A percentile compares a stretch with the other conserved stretches of the same genome.
Evolutionary conservation across 2,329 filamentous ascomycete genomes (phyloP).

Genomic region (Chaetomiaceae sp.): DNA sequence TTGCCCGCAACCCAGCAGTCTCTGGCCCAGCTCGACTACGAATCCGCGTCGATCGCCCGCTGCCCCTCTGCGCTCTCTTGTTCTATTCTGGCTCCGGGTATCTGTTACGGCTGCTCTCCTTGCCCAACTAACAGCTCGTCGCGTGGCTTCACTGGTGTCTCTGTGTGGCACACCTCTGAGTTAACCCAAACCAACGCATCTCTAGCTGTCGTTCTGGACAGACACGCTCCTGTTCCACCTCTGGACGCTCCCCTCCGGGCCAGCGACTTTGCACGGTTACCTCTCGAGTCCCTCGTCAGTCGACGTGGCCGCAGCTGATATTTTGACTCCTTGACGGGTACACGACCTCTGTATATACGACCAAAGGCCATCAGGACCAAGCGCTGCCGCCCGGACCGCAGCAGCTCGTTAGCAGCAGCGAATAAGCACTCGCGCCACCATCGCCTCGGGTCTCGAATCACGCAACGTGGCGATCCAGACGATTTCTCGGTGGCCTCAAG

Average conservation of each 20-base stretch:
- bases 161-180: conserved; percentile 10
- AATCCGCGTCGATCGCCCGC: conserved; percentile 28
- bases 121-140: conserved; percentile 8
- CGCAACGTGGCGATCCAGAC: conserved; percentile 26
- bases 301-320: conserved; percentile 12
- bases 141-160: conserved; percentile 15
- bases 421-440: conserved; percentile 11
- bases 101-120: conserved; percentile 11
- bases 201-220: conserved; percentile 10
- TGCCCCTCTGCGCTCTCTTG: conserved; percentile 19
- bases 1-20: conserved; percentile 32
- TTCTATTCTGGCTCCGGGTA: conserved; percentile 20
- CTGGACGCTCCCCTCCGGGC: neutral
- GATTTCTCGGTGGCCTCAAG: conserved; percentile 18
- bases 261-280: neutral
- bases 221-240: conserved; percentile 14
- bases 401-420: neutral
- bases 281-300: neutral
- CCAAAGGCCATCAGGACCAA: conserved; percentile 1
- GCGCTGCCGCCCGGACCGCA: conserved; percentile 2
- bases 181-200: conserved; percentile 16
- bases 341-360: conserved; percentile 3
- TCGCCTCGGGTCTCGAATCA: conserved; percentile 7
- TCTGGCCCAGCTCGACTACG: conserved; percentile 24
- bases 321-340: neutral